These are phyloP conservation scores for Neopestalotiopsis sp. DNA, from an alignment of 2,329 filamentous ascomycete species.

Conservation along the genomic window DNA sequence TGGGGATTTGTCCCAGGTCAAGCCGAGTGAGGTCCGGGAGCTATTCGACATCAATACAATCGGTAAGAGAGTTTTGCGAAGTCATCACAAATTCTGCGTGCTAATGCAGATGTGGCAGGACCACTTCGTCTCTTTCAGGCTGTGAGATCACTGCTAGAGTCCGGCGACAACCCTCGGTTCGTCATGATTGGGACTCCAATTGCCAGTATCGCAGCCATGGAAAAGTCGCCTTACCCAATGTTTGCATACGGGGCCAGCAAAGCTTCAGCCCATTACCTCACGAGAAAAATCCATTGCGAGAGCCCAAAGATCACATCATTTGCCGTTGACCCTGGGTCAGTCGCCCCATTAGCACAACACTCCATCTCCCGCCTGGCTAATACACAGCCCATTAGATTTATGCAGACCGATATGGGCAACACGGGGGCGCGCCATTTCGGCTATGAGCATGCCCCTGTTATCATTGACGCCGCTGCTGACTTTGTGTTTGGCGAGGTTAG, in stretches of 20 bases:
- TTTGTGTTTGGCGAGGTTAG: slow-evolving; percentile 22
- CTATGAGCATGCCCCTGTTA: slow-evolving; percentile 16
- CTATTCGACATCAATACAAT: slow-evolving; percentile 21
- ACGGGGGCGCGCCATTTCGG: slow-evolving; percentile 16
- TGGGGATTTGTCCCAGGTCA: slow-evolving; percentile 21
- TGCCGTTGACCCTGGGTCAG: slow-evolving; percentile 21
- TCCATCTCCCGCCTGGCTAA: slow-evolving; percentile 3
- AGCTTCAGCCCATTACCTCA: slow-evolving; percentile 19
- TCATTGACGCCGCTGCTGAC: slow-evolving; percentile 17
- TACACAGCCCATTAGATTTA: slow-evolving; percentile 13
- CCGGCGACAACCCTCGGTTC: slow-evolving; percentile 18
- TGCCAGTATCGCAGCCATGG: slow-evolving; percentile 19
- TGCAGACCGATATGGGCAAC: slow-evolving; percentile 24
- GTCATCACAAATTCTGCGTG: too few relatives aligned
- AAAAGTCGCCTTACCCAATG: slow-evolving; percentile 19
- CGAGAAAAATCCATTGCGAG: slow-evolving; percentile 20
- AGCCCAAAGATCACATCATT: slow-evolving; percentile 18
- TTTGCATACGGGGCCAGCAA: slow-evolving; percentile 22
- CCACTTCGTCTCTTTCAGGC: slow-evolving; percentile 23
- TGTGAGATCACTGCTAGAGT: slow-evolving; percentile 18
- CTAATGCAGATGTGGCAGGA: slow-evolving; percentile 3
- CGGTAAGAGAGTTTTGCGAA: neutral
- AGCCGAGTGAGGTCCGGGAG: slow-evolving; percentile 19
- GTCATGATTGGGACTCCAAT: slow-evolving; percentile 21
- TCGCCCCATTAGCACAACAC: neutral